These are phyloP conservation scores for Coprinopsis cinerea DNA, from an alignment of 768 basidiomycete genomes.

Conservation along the genomic window DNA sequence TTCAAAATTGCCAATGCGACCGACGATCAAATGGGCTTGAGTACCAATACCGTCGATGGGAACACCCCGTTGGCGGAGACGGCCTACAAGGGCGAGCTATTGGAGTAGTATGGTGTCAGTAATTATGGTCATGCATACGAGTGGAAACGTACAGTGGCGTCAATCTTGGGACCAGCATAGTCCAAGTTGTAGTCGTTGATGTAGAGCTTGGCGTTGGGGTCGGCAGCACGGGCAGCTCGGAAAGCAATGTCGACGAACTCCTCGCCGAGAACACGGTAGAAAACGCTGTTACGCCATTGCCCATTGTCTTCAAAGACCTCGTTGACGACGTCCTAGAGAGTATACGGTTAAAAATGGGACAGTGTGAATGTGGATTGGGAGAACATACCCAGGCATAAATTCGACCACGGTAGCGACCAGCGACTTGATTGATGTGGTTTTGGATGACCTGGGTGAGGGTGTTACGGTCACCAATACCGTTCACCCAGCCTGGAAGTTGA, in stretches of 20 bases:
- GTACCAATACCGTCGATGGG: constrained; percentile 61
- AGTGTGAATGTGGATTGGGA: no score
- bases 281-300: constrained; percentile 30
- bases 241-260: constrained; percentile 40
- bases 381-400: constrained; percentile 23
- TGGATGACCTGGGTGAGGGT: constrained; percentile 28
- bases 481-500: constrained; percentile 30
- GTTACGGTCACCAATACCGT: constrained; percentile 21
- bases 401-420: constrained; percentile 32
- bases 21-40: constrained; percentile 56
- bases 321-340: constrained; percentile 17
- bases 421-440: constrained; percentile 35
- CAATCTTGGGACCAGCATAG: constrained; percentile 16
- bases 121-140: no score
- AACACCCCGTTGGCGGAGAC: constrained; percentile 38
- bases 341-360: constrained; percentile 21
- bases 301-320: constrained; percentile 43
- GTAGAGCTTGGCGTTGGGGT: constrained; percentile 35
- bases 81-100: constrained; percentile 40
- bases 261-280: constrained; percentile 35
- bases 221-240: constrained; percentile 36
- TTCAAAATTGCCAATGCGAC: constrained; percentile 44
- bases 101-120: no score
- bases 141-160: constrained; percentile 1
- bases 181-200: constrained; percentile 48